A percentile compares a stretch with the other conserved stretches of the same genome.
Evolutionary conservation across 164 flowering plant species (phyloP).

Genomic region (Magnolia changhungtana): DNA sequence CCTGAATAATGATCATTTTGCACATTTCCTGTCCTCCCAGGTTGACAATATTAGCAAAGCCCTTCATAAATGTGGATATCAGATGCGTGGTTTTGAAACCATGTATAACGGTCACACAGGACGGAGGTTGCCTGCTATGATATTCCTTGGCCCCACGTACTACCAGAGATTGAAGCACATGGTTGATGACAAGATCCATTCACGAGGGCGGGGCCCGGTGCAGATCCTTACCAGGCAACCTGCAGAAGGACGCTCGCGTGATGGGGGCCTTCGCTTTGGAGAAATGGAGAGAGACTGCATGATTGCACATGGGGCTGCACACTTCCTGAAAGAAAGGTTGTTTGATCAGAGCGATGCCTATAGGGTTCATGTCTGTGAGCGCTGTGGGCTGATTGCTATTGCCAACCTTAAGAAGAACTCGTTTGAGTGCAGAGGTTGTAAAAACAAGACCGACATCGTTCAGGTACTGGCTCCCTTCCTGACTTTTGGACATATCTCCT

Average conservation of each 20-base stretch:
- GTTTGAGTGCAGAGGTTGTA: constrained; percentile 92
- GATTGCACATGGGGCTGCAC: constrained; percentile 97
- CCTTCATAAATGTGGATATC: constrained; percentile 95
- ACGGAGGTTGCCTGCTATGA: constrained; percentile 67
- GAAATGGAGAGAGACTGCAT: constrained; percentile 97
- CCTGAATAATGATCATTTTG: no score
- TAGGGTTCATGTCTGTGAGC: constrained; percentile 87
- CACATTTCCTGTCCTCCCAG: constrained; percentile 17
- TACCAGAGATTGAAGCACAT: constrained; percentile 95
- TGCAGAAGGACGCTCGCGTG: constrained; percentile 97
- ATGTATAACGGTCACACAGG: constrained; percentile 99
- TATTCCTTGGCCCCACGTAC: constrained; percentile 95
- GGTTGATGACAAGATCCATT: constrained; percentile 98
- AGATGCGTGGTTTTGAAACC: constrained; percentile 96
- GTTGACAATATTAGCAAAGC: constrained; percentile 95
- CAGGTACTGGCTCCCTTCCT: constrained; percentile 48
- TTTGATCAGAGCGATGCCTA: constrained; percentile 98
- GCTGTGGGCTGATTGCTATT: constrained; percentile 87
- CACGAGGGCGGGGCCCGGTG: constrained; percentile 94
- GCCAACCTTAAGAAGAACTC: constrained; percentile 94
- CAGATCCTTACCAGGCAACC: constrained; percentile 98
- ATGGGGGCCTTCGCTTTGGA: constrained; percentile 95
- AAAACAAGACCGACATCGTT: constrained; percentile 90
- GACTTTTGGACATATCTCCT: background rate
- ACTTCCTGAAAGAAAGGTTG: constrained; percentile 78